phyloP scores from a whole-genome alignment of 257 asterid genomes.

The Solanum neorickii region DNA sequence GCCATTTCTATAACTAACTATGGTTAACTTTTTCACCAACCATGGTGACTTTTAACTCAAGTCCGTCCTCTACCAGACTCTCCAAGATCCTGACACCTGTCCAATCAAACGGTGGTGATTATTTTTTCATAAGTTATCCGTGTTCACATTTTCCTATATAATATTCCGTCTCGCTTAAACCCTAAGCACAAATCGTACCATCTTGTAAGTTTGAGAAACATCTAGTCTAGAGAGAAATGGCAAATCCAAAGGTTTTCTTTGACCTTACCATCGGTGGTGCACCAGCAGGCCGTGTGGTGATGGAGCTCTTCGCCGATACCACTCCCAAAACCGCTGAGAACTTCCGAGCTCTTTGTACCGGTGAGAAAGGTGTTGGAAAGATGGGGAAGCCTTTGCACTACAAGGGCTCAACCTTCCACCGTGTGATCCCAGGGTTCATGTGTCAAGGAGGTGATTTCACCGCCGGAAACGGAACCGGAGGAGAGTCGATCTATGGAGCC shows the following conservation, averaged over 20 bases:
- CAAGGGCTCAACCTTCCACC: slow-evolving; percentile 64
- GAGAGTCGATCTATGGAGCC: slow-evolving; percentile 60
- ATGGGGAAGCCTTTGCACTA: slow-evolving; percentile 66
- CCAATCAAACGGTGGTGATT: slow-evolving; percentile 13
- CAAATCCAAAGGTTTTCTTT: slow-evolving; percentile 62
- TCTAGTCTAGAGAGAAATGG: slow-evolving; percentile 2
- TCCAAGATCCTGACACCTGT: slow-evolving; percentile 19
- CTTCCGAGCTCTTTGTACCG: slow-evolving; percentile 69
- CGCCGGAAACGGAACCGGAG: slow-evolving; percentile 66
- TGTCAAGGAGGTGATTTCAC: slow-evolving; percentile 81
- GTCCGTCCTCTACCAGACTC: not conserved
- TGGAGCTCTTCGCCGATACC: slow-evolving; percentile 53
- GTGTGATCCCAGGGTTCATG: slow-evolving; percentile 72
- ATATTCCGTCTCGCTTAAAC: slow-evolving; percentile 3
- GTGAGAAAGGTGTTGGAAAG: slow-evolving; percentile 49
- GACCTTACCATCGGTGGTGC: slow-evolving; percentile 55
- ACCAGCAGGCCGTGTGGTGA: slow-evolving; percentile 45
- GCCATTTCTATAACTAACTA: not conserved
- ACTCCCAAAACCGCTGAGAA: slow-evolving; percentile 56
- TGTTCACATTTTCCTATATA: slow-evolving; percentile 25
- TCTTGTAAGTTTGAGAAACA: not conserved
- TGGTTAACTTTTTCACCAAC: not conserved
- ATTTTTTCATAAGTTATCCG: slow-evolving; percentile 5
- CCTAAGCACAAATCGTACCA: slow-evolving; percentile 14
- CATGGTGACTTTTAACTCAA: not conserved